These are phyloP conservation scores for Neltuma alba DNA, from an alignment of 306 rosid species.

Conservation along the genomic window DNA sequence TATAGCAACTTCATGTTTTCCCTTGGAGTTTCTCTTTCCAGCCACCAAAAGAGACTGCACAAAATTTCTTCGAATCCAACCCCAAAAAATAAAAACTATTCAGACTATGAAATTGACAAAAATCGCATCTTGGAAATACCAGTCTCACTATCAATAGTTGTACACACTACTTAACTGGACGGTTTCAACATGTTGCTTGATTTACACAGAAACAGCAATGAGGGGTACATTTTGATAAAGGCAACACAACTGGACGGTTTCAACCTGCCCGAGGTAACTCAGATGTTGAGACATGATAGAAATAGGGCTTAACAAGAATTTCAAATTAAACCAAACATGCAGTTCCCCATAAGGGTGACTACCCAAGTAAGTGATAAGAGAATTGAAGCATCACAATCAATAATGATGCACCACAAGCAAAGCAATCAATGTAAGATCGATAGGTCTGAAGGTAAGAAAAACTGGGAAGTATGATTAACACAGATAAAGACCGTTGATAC, in stretches of 20 bases:
- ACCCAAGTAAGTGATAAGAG: conserved; percentile 23
- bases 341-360: conserved; percentile 10
- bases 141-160: background rate
- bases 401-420: conserved; percentile 15
- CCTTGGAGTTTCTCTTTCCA: background rate
- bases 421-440: conserved; percentile 42
- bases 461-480: background rate
- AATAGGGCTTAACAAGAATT: background rate
- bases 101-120: background rate
- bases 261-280: background rate
- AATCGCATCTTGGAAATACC: background rate
- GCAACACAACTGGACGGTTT: too few relatives aligned
- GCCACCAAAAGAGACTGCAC: conserved; percentile 22
- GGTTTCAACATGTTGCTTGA: background rate
- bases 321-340: conserved; percentile 3
- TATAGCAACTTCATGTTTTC: conserved; percentile 14
- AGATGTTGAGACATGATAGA: conserved; percentile 32
- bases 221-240: background rate
- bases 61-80: conserved; percentile 4
- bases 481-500: conserved; percentile 28
- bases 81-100: background rate
- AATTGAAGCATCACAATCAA: conserved; percentile 26
- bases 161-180: background rate
- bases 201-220: conserved; percentile 6
- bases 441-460: background rate